Evolutionary conservation across 371 early-diverging fungal species (phyloP).

Genomic region (Entomophthora muscae): DNA sequence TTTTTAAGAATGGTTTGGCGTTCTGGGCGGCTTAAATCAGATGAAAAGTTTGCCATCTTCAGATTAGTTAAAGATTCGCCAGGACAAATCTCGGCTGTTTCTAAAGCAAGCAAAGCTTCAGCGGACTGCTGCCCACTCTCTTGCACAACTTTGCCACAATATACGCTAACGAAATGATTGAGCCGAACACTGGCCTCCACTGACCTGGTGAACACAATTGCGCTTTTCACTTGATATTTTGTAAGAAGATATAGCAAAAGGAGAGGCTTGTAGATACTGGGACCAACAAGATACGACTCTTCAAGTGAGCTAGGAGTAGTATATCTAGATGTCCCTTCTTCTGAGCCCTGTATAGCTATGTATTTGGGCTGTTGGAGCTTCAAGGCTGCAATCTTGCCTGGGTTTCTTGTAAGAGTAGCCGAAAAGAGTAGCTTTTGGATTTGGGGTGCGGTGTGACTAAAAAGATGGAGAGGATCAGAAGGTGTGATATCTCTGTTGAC

Average conservation of each 20-base stretch:
- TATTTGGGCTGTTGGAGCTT: constrained; percentile 59
- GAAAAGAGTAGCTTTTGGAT: constrained; percentile 82
- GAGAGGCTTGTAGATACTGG: constrained; percentile 48
- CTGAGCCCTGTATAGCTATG: constrained; percentile 33
- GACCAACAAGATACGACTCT: constrained; percentile 46
- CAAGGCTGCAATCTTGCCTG: constrained; percentile 74
- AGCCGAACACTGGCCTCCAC: constrained; percentile 71
- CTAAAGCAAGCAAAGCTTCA: not conserved
- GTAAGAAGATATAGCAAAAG: constrained; percentile 58
- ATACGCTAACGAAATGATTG: constrained; percentile 30
- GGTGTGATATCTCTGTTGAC: not conserved
- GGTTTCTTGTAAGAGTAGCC: constrained; percentile 83
- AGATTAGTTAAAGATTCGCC: constrained; percentile 11
- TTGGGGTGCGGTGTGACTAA: constrained; percentile 11
- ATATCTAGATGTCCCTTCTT: constrained; percentile 22
- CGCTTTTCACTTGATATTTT: constrained; percentile 35
- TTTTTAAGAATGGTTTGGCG: constrained; percentile 41
- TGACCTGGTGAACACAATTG: constrained; percentile 74
- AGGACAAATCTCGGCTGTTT: not conserved
- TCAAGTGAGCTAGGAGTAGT: constrained; percentile 32
- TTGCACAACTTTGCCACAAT: constrained; percentile 4
- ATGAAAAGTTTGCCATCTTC: constrained; percentile 58
- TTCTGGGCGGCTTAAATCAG: constrained; percentile 50
- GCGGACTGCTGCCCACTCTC: not conserved
- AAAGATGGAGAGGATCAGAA: not conserved